Evolutionary conservation across 306 rosid species (phyloP), one percentile per base, ranked within the genome.

Genomic region (Vigna angularis): DNA sequence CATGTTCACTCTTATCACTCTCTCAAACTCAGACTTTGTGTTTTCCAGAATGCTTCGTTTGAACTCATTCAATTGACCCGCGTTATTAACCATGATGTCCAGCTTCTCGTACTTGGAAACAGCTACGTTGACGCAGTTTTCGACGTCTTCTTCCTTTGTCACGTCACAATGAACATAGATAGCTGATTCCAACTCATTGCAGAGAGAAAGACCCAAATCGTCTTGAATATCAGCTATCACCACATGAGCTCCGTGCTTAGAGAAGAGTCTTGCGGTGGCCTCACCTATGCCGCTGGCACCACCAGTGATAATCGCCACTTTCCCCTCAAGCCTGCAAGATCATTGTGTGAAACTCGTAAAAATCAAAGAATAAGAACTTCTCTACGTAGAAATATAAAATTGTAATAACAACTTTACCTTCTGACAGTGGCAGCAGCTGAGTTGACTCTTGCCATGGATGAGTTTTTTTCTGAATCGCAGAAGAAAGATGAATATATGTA

Each of bases 41-140:
- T 51, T 61, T 3, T 84, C 87, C 0, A 78, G 8, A 4, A 90
- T 85, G 82, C 5, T 66, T 24, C 61, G 40, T 16, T 82, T 78
- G 12, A 20, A 32, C 4, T 0, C 16, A 0, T 30, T 28, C 86
- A 0, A 0, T 0, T 13, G 4, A 78, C 86, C 93, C 0, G 91
- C 93, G 5, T 91, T 91, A 75, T 87, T 91, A 66, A 75, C 12
- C 91, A 91, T 87, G 45, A 91, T 87, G 18, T 91, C 96, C 0
- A 91, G 84, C 70, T 84, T 84, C 4, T 89, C 93, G 3, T 85
- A 58, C 50, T 75, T 70, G 30, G 83, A 47, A 11, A 83, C 10
- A 0, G 88, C 73, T 0, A 55, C 42, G 44, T 85, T 74, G 81
- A n/a, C 90, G 0, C 77, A 85, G 3, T 74, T 85, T 74, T 85